Percentiles rank a stretch among this genome's conserved stretches.
Evolutionary conservation across 2,329 filamentous ascomycete genomes (phyloP).

Genomic region (Zalaria sp.): DNA sequence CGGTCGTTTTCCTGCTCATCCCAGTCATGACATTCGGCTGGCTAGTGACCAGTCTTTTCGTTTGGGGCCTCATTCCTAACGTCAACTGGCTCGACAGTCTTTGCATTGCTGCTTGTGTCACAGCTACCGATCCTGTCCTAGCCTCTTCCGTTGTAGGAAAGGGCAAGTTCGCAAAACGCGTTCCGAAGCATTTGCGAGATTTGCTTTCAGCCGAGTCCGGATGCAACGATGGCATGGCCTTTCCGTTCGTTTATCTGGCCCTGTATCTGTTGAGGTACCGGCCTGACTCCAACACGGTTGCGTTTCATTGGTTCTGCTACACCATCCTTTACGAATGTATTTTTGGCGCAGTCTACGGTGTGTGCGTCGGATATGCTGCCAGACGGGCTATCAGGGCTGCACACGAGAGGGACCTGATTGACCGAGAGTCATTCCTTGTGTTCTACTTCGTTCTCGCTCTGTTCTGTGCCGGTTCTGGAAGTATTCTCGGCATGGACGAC

Average conservation of each 20-base stretch:
- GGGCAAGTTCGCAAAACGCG: constrained; percentile 94
- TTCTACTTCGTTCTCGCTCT: constrained; percentile 97
- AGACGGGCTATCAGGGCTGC: constrained; percentile 82
- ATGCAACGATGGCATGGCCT: constrained; percentile 99
- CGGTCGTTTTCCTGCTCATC: constrained; percentile 72
- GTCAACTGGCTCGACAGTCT: constrained; percentile 85
- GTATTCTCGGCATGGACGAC: constrained; percentile 83
- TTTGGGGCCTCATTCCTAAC: constrained; percentile 72
- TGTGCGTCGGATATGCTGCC: constrained; percentile 74
- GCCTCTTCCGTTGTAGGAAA: constrained; percentile 97
- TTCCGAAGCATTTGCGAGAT: constrained; percentile 94
- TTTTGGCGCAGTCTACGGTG: constrained; percentile 81
- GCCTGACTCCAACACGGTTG: constrained; percentile 52
- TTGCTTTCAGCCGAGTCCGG: constrained; percentile 90
- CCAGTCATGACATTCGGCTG: constrained; percentile 97
- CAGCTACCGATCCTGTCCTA: constrained; percentile 89
- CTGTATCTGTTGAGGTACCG: constrained; percentile 80
- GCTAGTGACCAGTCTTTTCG: constrained; percentile 81
- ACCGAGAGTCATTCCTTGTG: constrained; percentile 92
- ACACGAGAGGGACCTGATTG: constrained; percentile 73
- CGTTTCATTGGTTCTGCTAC: constrained; percentile 76
- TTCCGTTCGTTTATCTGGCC: constrained; percentile 89
- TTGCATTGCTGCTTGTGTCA: constrained; percentile 80
- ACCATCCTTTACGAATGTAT: constrained; percentile 93
- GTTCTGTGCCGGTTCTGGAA: constrained; percentile 88